Conservation (phyloP, 768 basidiomycete species). For the Phylloporus sp. region DNA sequence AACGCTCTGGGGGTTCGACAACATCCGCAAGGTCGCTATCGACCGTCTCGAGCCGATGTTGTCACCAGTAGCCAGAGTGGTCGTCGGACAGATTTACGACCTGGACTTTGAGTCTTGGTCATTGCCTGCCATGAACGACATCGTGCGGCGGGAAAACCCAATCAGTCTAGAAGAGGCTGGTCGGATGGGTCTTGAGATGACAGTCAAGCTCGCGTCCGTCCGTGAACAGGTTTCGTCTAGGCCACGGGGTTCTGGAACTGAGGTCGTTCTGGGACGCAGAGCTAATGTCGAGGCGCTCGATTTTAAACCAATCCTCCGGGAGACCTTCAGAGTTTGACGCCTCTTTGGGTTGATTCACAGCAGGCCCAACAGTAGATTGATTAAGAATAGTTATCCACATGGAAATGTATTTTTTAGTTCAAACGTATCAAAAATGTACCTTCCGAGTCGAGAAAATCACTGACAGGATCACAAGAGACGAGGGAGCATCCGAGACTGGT, state of each 20-base stretch:
- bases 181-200: constrained; percentile 22
- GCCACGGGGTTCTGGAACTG: not conserved
- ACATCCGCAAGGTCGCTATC: constrained; percentile 28
- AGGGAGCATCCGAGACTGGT: not conserved
- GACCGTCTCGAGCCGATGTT: constrained; percentile 5
- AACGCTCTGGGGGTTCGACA: constrained; percentile 33
- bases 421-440: not conserved
- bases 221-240: constrained; percentile 2
- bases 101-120: constrained; percentile 30
- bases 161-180: constrained; percentile 24
- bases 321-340: not conserved
- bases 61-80: constrained; percentile 31
- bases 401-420: not conserved
- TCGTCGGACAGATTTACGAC: constrained; percentile 27
- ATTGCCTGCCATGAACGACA: constrained; percentile 33
- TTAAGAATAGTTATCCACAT: not conserved
- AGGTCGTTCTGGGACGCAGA: not conserved
- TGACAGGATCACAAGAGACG: not conserved
- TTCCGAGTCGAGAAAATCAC: not conserved
- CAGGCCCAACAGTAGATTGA: not conserved
- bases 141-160: constrained; percentile 12
- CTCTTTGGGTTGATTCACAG: not conserved
- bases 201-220: constrained; percentile 12
- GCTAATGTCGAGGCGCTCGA: not conserved
- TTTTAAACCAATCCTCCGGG: not conserved